Evolutionary conservation across 83 land plant genomes (phyloP), one percentile per base, ranked within the genome.

Genomic region (Picea engelmannii): DNA sequence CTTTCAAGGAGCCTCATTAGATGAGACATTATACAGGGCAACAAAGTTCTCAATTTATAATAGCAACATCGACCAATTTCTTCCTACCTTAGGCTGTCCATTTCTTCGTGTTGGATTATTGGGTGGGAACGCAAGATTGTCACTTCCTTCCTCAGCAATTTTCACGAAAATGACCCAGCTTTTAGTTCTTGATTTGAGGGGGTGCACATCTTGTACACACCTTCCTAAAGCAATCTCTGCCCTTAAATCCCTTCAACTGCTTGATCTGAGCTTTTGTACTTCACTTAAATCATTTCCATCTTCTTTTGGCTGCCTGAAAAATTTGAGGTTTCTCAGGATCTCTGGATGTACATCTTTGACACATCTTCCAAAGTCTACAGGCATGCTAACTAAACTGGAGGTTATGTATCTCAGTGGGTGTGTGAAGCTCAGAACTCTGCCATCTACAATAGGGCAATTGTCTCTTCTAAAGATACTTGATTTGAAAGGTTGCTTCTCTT

Each of bases 191-290:
- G 76, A 83, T 31, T 27, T 83, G 58, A 65, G 55, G 35, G 58
- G 79, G 6, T 83, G 84, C 66, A 58, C 35, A 24, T 79, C 83
- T 60, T 61, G 80, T n/a, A 83, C 27, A 25, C 31, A 62, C 20
- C 82, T 83, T 25, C 84, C 84, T 25, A 81, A 65, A 60, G 64
- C 82, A 24, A 52, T 83, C 58, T 78, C 70, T 52, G 66, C 64
- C 21, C 70, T 83, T 17, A 10, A 44, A 47, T 83, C 60, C 9
- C 84, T 83, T n/a, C 58, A 66, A 25, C 27, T 83, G 49, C 79
- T 83, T 38, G 84, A 83, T 80, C 62, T 83, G 44, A 65, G 80
- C 58, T 78, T 79, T 38, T 83, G 84, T 55, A 83, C 73, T 17
- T 59, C 80, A n/a, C 82, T 83, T 25, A n/a, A 9, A 15, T 62